These are phyloP conservation scores for Colletotrichum simmondsii DNA, from an alignment of 2,329 filamentous ascomycete species.

Conservation along the genomic window DNA sequence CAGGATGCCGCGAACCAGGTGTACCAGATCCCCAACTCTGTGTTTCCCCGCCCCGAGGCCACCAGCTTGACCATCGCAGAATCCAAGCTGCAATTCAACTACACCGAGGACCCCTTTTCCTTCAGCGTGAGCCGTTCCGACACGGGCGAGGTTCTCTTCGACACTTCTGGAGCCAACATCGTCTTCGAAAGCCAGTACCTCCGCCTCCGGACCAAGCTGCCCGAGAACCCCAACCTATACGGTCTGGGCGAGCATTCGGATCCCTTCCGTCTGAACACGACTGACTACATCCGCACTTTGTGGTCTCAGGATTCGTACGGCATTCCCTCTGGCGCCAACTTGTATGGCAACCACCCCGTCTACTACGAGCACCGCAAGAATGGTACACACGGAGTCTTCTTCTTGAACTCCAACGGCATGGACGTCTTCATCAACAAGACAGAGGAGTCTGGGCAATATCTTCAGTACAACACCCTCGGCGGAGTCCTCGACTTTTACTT, in stretches of 20 bases:
- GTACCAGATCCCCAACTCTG: conserved; percentile 78
- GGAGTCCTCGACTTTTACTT: conserved; percentile 82
- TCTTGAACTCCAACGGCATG: conserved; percentile 81
- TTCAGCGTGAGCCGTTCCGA: conserved; percentile 66
- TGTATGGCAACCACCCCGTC: conserved; percentile 81
- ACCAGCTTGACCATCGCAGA: conserved; percentile 42
- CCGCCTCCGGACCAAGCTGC: conserved; percentile 76
- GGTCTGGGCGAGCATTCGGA: conserved; percentile 84
- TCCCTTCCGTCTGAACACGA: conserved; percentile 73
- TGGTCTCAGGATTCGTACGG: conserved; percentile 76
- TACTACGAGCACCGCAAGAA: conserved; percentile 76
- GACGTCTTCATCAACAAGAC: conserved; percentile 79
- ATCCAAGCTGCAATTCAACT: conserved; percentile 59
- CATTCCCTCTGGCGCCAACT: conserved; percentile 70
- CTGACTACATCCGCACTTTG: conserved; percentile 75
- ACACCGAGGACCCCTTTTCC: conserved; percentile 67
- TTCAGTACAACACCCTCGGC: conserved; percentile 84
- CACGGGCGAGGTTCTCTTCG: conserved; percentile 68
- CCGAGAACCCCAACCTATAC: conserved; percentile 77
- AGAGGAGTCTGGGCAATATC: conserved; percentile 68
- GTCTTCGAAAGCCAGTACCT: conserved; percentile 85
- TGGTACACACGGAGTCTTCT: conserved; percentile 73
- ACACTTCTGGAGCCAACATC: conserved; percentile 73
- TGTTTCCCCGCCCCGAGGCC: conserved; percentile 69
- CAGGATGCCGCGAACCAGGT: conserved; percentile 76